These are phyloP conservation scores for Eucalyptus tenuipes DNA, from an alignment of 345 rosid genomes.

Conservation along the genomic window DNA sequence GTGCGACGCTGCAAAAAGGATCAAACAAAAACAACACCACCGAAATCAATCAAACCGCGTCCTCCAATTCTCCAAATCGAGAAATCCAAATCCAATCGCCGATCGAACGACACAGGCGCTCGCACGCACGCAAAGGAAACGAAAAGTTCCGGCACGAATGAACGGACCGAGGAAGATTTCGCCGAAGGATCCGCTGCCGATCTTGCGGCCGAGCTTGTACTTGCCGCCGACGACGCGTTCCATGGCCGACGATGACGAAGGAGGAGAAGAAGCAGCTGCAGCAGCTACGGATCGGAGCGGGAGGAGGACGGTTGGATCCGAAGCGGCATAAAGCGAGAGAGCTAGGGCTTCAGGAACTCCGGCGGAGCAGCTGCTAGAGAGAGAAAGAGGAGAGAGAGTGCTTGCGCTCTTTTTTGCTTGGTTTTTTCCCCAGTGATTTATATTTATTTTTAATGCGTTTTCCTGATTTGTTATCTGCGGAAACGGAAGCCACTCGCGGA, in stretches of 20 bases:
- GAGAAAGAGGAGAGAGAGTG: not conserved
- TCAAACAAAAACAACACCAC: not conserved
- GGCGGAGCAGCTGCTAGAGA: not conserved
- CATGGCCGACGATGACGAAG: constrained; percentile 10
- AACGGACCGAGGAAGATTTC: constrained; percentile 81
- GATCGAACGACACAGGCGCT: not conserved
- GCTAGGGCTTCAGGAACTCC: not conserved
- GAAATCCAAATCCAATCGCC: not conserved
- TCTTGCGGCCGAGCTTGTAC: constrained; percentile 81
- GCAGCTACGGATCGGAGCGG: not conserved
- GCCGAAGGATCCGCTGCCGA: constrained; percentile 97
- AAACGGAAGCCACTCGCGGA: not conserved
- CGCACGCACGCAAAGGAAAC: not conserved
- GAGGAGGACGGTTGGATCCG: not conserved
- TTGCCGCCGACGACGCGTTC: constrained; percentile 83
- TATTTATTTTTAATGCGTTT: not conserved
- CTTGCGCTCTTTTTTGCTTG: not conserved
- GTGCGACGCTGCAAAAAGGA: constrained; percentile 59
- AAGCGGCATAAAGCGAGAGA: not conserved
- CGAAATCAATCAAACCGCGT: not conserved
- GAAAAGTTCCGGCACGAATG: not conserved
- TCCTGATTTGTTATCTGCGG: not conserved
- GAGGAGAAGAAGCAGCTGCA: not conserved
- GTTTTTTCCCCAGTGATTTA: not conserved
- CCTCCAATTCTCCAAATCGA: not conserved